Base-by-base conservation (phyloP, 768 basidiomycete species). In the Tephrocybe rancida region DNA sequence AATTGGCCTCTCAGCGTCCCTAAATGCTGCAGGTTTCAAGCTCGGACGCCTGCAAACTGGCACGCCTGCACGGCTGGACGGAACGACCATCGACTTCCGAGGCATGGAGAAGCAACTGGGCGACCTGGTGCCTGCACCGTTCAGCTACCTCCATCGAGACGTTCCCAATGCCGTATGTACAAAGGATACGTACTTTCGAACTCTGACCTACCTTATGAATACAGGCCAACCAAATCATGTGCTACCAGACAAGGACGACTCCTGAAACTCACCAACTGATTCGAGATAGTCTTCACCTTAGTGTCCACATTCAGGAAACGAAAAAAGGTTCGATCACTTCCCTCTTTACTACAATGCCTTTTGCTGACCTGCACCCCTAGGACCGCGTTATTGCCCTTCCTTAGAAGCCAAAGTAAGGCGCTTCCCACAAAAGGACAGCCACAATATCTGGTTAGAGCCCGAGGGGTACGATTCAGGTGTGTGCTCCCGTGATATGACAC, bases 361-460 rank as follows among this genome's bases (percentile, higher is more conserved):
- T 34, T 52, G 26, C 39, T 7, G 26, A 39, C 26, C 34, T 22
- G 24, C 5, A 3, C 4, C 2, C 34, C 19, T 50, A 92, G 92
- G 93, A 1, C 94, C 94, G 5, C 82, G 94, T 18, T 96, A 96
- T 67, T 96, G 94, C 58, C 94, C 94, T 5, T 93, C 91, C 0
- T 77, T 96, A 0, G 94, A 96, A 67, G 84, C 90, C 9, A 96
- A 96, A 66, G 83, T 96, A 8, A 74, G 85, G 34, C 82, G 92
- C 11, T 95, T 95, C 65, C 80, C 80, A 3, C 71, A 88, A 55
- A 92, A 89, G 67, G 70, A 74, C 5, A 70, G 72, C 4, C 94
- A 96, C 62, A 84, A 71, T 2, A 79, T 95, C 37, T 96, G 93
- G 92, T 74, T 96, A 3, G 94, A 96, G 64, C 94, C 92, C 0